A percentile compares a stretch with the other conserved stretches of the same genome.
Conservation (phyloP, 768 basidiomycete genomes). For the Cystobasidium onofrii region DNA sequence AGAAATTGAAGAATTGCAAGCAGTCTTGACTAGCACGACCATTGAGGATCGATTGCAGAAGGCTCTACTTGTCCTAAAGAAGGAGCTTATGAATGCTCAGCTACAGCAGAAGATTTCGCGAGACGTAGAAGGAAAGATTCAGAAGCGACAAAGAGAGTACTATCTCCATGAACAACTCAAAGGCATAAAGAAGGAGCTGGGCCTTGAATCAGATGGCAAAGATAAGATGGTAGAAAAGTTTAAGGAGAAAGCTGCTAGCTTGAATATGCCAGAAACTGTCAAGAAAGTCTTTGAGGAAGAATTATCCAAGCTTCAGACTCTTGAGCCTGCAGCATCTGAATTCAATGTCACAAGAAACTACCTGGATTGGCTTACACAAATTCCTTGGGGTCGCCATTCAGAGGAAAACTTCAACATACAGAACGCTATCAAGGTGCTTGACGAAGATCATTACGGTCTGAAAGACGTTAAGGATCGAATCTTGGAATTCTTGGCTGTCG, state of each 20-base stretch:
- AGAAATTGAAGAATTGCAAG: slow-evolving; percentile 85
- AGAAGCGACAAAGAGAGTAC: slow-evolving; percentile 47
- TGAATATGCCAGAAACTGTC: slow-evolving; percentile 72
- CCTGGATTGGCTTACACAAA: slow-evolving; percentile 82
- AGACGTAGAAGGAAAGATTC: slow-evolving; percentile 70
- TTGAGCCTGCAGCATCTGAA: slow-evolving; percentile 51
- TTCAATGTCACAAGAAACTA: slow-evolving; percentile 47
- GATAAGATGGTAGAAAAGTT: slow-evolving; percentile 69
- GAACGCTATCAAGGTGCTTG: slow-evolving; percentile 67
- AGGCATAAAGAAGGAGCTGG: slow-evolving; percentile 46
- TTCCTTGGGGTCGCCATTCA: slow-evolving; percentile 94
- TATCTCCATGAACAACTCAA: slow-evolving; percentile 42
- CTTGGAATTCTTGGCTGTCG: slow-evolving; percentile 85
- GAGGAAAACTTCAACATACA: slow-evolving; percentile 64
- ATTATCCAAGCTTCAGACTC: slow-evolving; percentile 75
- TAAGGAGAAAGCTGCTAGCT: slow-evolving; percentile 72
- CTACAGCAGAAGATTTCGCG: slow-evolving; percentile 82
- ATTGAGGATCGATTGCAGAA: slow-evolving; percentile 85
- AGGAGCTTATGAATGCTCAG: slow-evolving; percentile 94
- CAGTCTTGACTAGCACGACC: slow-evolving; percentile 74
- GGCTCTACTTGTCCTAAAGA: slow-evolving; percentile 85
- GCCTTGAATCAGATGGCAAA: slow-evolving; percentile 67
- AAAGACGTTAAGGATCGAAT: slow-evolving; percentile 91
- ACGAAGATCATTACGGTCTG: slow-evolving; percentile 83
- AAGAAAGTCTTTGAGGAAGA: slow-evolving; percentile 95